A percentile compares a stretch with the other conserved stretches of the same genome.
Conservation (phyloP, 306 rosid species). For the Malus sylvestris region DNA sequence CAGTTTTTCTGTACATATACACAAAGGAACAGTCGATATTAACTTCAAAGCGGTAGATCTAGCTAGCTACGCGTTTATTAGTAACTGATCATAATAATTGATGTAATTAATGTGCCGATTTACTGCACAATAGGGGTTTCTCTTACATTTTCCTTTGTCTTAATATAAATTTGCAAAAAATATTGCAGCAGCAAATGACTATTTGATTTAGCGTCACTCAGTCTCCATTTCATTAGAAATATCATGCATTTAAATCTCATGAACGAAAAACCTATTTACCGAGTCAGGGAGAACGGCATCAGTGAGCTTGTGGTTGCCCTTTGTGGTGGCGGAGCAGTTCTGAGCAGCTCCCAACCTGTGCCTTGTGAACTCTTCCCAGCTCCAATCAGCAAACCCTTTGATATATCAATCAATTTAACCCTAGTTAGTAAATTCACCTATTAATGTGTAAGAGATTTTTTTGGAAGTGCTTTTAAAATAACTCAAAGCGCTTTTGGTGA, state of each 20-base stretch:
- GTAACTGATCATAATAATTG: too few species aligned
- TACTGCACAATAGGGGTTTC: background rate
- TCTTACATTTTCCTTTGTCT: background rate
- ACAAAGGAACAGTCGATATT: background rate
- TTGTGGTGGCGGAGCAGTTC: constrained; percentile 84
- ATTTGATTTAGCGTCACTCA: background rate
- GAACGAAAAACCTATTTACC: constrained; percentile 20
- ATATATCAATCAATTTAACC: background rate
- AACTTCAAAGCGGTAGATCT: background rate
- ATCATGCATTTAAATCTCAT: background rate
- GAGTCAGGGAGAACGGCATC: constrained; percentile 50
- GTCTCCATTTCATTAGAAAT: background rate
- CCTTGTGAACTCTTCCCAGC: constrained; percentile 77
- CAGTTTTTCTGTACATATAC: constrained; percentile 70
- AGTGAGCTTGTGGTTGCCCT: constrained; percentile 60
- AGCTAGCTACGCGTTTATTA: too few species aligned
- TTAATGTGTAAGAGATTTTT: too few species aligned
- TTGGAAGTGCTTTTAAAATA: too few species aligned
- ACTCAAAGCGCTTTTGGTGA: too few species aligned
- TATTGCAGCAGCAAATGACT: too few species aligned
- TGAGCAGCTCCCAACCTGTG: constrained; percentile 88
- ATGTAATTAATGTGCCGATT: background rate
- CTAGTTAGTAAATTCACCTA: background rate
- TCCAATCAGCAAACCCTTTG: constrained; percentile 82
- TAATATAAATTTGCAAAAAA: background rate